Evolutionary conservation across 164 flowering plant species (phyloP), one percentile per base, ranked within the genome.

Genomic region (Cinnamomum chago): DNA sequence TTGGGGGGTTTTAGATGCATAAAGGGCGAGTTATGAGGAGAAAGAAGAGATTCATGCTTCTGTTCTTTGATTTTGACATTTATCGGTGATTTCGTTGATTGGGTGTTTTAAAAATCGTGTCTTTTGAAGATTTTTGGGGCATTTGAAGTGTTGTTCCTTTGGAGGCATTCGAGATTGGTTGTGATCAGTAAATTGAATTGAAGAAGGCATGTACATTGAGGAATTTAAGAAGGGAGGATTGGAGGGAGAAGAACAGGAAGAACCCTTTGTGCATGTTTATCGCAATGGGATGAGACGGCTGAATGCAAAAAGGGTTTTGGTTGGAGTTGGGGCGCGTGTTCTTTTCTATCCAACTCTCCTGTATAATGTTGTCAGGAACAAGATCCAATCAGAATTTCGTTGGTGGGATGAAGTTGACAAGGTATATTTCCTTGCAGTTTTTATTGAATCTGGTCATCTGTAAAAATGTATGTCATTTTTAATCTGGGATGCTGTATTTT

Each of bases 341-440:
- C 85, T 94, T 23, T 92, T 94, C 76, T 92, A 94, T 68, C 98
- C 97, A 1, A 92, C 98, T n/a, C 81, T 94, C 81, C 78, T 94
- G 33, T 92, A 94, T 73, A 92, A 94, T 80, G 90, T 94, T 76
- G 70, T 89, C 25, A 83, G 98, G 76, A 91, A 94, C 72, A 92
- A 85, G 85, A 55, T 94, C 73, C 90, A 94, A 83, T 28, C 91
- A 2, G 97, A 91, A 81, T 92, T 94, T 67, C 87, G 91, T 23
- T 94, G 98, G 98, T 94, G 97, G 97, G 98, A 94, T 82, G 79
- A 84, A 70, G 83, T 94, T 33, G 93, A 81, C 72, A 80, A 92
- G 97, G 98, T 94, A 85, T 72, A 17, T 14, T 68, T 69, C 18
- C 18, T 52, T 52, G 17, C 35, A 30, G 35, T 51, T 52, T 35